These are phyloP conservation scores for Periconia macrospinosa DNA, from an alignment of 2,329 filamentous ascomycete species.

Conservation along the genomic window DNA sequence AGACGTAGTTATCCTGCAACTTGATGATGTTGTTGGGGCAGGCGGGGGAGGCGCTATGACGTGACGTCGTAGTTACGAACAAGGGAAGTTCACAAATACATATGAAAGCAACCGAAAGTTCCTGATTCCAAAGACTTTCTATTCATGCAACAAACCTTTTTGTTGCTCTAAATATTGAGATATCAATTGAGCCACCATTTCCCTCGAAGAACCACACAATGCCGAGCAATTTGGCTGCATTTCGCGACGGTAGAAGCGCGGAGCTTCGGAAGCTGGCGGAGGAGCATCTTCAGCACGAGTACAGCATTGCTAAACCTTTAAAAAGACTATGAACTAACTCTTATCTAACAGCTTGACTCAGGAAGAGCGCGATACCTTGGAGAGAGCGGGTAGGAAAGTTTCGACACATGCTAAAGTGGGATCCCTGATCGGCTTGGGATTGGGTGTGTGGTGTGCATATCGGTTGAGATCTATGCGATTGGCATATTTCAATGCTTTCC, in stretches of 20 bases:
- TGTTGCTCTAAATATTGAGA: neutral
- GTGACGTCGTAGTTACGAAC: conserved; percentile 5
- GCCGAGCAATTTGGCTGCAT: conserved; percentile 35
- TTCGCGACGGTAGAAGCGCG: conserved; percentile 28
- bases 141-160: neutral
- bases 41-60: conserved; percentile 6
- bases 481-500: conserved; percentile 65
- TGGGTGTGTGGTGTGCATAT: conserved; percentile 58
- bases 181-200: neutral
- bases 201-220: conserved; percentile 11
- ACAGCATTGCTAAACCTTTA: conserved; percentile 4
- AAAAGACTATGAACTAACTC: conserved; percentile 4
- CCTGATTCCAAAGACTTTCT: neutral
- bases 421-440: conserved; percentile 60
- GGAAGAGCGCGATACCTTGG: conserved; percentile 61
- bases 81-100: neutral
- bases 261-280: conserved; percentile 35
- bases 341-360: conserved; percentile 45
- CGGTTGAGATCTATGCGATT: conserved; percentile 58
- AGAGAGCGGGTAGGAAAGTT: conserved; percentile 58
- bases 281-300: conserved; percentile 39
- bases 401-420: conserved; percentile 60
- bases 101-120: neutral
- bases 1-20: no score
- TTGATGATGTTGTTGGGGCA: neutral